Percentiles rank a stretch among this genome's conserved stretches.
Conservation (phyloP, 192 early-diverging fungal species). For the Pilobolus umbonatus region DNA sequence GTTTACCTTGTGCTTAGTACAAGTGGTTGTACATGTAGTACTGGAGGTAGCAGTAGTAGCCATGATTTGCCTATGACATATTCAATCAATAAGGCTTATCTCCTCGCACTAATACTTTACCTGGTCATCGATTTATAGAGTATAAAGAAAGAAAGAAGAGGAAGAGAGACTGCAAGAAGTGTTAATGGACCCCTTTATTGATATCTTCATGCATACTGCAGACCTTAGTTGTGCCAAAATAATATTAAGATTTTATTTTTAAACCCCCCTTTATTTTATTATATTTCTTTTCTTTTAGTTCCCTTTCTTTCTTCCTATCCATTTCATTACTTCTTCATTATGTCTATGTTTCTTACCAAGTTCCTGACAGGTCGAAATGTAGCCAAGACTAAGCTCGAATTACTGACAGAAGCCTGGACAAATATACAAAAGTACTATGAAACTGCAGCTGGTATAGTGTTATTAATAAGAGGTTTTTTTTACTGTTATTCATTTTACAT, state of each 20-base stretch:
- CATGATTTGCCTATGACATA: no score
- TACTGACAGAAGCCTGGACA: conserved; percentile 29
- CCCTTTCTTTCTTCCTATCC: neutral
- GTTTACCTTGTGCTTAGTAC: neutral
- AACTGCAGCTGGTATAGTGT: conserved; percentile 27
- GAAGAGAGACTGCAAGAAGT: neutral
- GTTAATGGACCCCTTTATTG: conserved; percentile 3
- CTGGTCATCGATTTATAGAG: no score
- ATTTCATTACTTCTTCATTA: neutral
- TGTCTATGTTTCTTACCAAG: conserved; percentile 35
- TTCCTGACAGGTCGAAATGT: conserved; percentile 33
- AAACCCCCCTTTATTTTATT: neutral
- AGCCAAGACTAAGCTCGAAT: conserved; percentile 30
- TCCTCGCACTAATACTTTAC: no score
- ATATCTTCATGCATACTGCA: neutral
- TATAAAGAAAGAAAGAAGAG: neutral
- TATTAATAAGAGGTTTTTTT: conserved; percentile 8
- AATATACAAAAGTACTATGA: conserved; percentile 34
- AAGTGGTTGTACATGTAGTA: no score
- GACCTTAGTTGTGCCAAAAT: no score
- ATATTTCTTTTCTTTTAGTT: neutral
- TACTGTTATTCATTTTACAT: neutral
- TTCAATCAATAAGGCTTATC: no score
- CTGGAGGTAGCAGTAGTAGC: no score
- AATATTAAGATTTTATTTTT: conserved; percentile 4